A percentile compares a stretch with the other conserved stretches of the same genome.
Conservation (phyloP, 2,329 filamentous ascomycete genomes). For the Ceratocystis eucalypticola region DNA sequence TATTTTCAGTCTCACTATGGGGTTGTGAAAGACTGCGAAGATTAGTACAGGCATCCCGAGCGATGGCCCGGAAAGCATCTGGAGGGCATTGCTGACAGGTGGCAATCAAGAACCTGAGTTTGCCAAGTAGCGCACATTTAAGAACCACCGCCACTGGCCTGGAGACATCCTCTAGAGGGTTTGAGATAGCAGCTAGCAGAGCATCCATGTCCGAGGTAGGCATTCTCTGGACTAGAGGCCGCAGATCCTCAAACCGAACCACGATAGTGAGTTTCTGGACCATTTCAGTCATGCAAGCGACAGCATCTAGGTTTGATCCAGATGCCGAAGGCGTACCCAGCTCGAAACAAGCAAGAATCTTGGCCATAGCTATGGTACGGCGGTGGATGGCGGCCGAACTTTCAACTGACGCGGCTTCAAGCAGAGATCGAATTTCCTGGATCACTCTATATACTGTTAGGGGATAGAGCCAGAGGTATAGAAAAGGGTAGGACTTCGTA, state of each 20-base stretch:
- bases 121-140: slow-evolving; percentile 5
- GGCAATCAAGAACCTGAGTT: slow-evolving; percentile 30
- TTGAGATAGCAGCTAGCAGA: slow-evolving; percentile 25
- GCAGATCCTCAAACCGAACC: slow-evolving; percentile 18
- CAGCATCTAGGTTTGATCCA: not conserved
- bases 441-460: slow-evolving; percentile 21
- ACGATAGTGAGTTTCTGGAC: slow-evolving; percentile 15
- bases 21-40: slow-evolving; percentile 14
- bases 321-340: slow-evolving; percentile 21
- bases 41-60: slow-evolving; percentile 21
- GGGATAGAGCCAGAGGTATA: too few relatives aligned
- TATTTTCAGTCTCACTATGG: slow-evolving; percentile 17
- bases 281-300: slow-evolving; percentile 16
- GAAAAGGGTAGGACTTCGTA: too few relatives aligned
- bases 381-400: slow-evolving; percentile 28
- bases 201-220: slow-evolving; percentile 9
- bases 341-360: slow-evolving; percentile 29
- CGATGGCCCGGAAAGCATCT: slow-evolving; percentile 28
- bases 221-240: slow-evolving; percentile 16
- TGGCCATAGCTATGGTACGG: slow-evolving; percentile 30
- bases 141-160: slow-evolving; percentile 22
- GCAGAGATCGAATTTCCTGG: slow-evolving; percentile 24
- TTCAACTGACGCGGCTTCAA: slow-evolving; percentile 25
- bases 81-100: slow-evolving; percentile 32
- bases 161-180: slow-evolving; percentile 29